phyloP scores from a whole-genome alignment of 2,329 filamentous ascomycete genomes.

The Neopestalotiopsis sp. region DNA sequence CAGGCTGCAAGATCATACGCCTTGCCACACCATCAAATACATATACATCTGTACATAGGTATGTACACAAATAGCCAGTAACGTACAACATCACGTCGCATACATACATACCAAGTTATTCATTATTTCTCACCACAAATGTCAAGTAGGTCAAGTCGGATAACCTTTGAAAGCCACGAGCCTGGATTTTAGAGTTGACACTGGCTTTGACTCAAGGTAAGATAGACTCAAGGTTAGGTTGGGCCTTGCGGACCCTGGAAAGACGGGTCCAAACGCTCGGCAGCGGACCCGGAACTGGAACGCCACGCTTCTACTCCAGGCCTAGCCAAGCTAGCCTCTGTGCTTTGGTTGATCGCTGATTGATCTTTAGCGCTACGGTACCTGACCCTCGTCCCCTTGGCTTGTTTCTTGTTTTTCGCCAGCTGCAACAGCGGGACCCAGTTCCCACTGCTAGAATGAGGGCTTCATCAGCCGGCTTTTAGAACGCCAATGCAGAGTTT shows the following conservation, averaged over 20 bases:
- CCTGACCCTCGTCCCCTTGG: not conserved
- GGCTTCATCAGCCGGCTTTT: not conserved
- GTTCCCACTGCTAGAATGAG: not conserved
- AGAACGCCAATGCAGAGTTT: not conserved
- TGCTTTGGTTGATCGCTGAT: not conserved
- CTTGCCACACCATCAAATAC: not conserved
- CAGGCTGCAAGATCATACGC: not conserved
- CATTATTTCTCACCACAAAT: too few relatives aligned
- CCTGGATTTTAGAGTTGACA: not conserved
- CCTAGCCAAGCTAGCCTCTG: not conserved
- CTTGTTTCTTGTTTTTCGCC: not conserved
- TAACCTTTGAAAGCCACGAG: not conserved
- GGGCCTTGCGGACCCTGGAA: not conserved
- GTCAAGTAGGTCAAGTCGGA: too few relatives aligned
- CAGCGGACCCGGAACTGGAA: conserved; percentile 2
- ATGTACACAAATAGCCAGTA: not conserved
- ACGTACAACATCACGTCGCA: not conserved
- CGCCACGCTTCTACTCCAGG: not conserved
- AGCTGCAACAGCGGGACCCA: not conserved
- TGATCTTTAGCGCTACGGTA: not conserved
- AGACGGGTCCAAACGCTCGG: not conserved
- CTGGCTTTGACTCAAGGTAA: not conserved
- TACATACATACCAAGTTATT: too few relatives aligned
- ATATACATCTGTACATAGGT: not conserved
- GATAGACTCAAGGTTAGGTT: not conserved